These are phyloP conservation scores for Venturia carpophila DNA, from an alignment of 2,329 filamentous ascomycete species.

Conservation along the genomic window DNA sequence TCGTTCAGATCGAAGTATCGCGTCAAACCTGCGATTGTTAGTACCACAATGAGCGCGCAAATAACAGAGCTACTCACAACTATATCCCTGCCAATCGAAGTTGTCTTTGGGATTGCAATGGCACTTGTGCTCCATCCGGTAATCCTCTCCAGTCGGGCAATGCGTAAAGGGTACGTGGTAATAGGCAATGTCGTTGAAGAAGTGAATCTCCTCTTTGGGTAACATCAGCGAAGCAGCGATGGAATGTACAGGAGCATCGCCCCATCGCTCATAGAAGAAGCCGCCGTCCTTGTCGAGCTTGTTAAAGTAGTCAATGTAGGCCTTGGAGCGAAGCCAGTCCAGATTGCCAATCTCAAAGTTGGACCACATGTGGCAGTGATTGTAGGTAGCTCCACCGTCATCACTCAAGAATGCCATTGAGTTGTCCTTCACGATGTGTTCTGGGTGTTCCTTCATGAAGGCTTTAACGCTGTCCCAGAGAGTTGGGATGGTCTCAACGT, in stretches of 20 bases:
- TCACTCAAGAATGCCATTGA: slow-evolving; percentile 87
- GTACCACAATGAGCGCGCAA: background rate
- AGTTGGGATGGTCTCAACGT: slow-evolving; percentile 90
- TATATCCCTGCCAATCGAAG: slow-evolving; percentile 99
- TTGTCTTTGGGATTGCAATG: slow-evolving; percentile 94
- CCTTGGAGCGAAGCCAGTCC: slow-evolving; percentile 81
- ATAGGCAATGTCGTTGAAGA: slow-evolving; percentile 98
- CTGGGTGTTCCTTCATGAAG: slow-evolving; percentile 83
- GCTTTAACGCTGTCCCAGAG: slow-evolving; percentile 94
- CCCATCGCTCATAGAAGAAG: slow-evolving; percentile 99
- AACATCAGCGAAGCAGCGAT: slow-evolving; percentile 83
- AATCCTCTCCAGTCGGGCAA: slow-evolving; percentile 85
- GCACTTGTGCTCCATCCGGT: slow-evolving; percentile 75
- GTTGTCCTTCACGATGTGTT: slow-evolving; percentile 79
- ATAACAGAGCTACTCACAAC: slow-evolving; percentile 57
- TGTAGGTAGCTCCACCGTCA: slow-evolving; percentile 85
- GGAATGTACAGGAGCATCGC: slow-evolving; percentile 95
- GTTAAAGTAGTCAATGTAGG: slow-evolving; percentile 87
- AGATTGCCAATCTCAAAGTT: slow-evolving; percentile 97
- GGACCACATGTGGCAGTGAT: slow-evolving; percentile 99
- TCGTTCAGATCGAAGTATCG: slow-evolving; percentile 79
- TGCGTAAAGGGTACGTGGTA: slow-evolving; percentile 98
- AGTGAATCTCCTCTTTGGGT: slow-evolving; percentile 90
- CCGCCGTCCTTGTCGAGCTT: slow-evolving; percentile 82
- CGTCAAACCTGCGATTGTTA: slow-evolving; percentile 57